Evolutionary conservation across 495 filamentous ascomycete genomes (phyloP).

Genomic region (Aspergillus sclerotioniger): DNA sequence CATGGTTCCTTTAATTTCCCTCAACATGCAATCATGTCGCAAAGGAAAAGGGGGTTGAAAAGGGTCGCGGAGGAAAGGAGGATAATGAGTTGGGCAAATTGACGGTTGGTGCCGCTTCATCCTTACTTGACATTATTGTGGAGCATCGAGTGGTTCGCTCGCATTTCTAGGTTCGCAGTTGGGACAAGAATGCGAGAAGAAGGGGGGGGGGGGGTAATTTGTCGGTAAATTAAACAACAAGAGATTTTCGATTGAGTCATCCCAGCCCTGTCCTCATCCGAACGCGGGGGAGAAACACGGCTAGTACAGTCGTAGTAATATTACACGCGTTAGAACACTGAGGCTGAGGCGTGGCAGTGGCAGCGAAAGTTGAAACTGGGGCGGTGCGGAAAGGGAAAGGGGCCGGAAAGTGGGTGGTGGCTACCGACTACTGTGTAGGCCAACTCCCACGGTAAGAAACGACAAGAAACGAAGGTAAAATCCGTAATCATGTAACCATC

Average conservation of each 20-base stretch:
- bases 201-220: background rate
- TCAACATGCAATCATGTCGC: background rate
- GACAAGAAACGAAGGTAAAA: slow-evolving; percentile 12
- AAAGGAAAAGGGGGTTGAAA: background rate
- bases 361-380: slow-evolving; percentile 12
- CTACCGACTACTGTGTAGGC: no score
- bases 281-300: slow-evolving; percentile 13
- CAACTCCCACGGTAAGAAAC: slow-evolving; percentile 5
- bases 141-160: slow-evolving; percentile 12
- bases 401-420: slow-evolving; percentile 3
- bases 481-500: no score
- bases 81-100: background rate
- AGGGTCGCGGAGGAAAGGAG: slow-evolving; percentile 1
- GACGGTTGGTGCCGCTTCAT: slow-evolving; percentile 14
- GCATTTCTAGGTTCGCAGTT: slow-evolving; percentile 3
- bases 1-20: background rate
- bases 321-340: slow-evolving; percentile 6
- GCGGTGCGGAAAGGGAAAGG: slow-evolving; percentile 20
- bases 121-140: slow-evolving; percentile 14
- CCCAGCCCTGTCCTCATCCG: slow-evolving; percentile 1
- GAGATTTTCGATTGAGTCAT: slow-evolving; percentile 5
- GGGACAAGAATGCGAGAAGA: slow-evolving; percentile 1
- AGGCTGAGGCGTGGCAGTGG: slow-evolving; percentile 25
- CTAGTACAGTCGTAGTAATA: slow-evolving; percentile 1
- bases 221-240: slow-evolving; percentile 3